Evolutionary conservation across 2,329 filamentous ascomycete genomes (phyloP), one percentile per base, ranked within the genome.

Genomic region (Botrytis fragariae): DNA sequence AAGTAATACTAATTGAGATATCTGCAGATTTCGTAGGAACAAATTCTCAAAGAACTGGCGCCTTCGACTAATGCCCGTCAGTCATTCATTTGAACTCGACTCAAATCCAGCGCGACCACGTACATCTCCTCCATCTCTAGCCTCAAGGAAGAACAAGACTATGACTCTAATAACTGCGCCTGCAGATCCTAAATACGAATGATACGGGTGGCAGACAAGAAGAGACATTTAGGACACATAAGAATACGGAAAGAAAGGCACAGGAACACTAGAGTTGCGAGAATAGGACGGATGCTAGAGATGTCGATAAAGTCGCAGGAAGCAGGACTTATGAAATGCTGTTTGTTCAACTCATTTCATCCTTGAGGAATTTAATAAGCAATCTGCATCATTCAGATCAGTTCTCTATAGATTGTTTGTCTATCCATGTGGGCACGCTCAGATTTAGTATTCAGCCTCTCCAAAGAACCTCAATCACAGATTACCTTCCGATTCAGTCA

Each of bases 301-400:
- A 54, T 14, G 0, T n/a, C 1, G 12, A n/a, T n/a, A 7, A 16
- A 0, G 1, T 1, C 1, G 48, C 25, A 7, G 12, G 12, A 54
- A 2, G 7, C 0, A 54, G 0, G 0, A 16, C 25, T n/a, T 5
- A 16, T 6, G 1, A 1, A 54, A 16, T n/a, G 5, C 12, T 14
- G 0, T n/a, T 14, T n/a, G 1, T 25, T 25, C 9, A 14, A 3
- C 4, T 0, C 0, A 14, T 16, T n/a, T 12, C 2, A 14, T n/a
- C 10, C 12, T n/a, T 7, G 1, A n/a, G 4, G 8, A 51, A n/a
- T 1, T 3, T 8, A 51, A 2, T 0, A 6, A n/a, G 25, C 0
- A 7, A n/a, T 54, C 1, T n/a, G 3, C 0, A 54, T n/a, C 0
- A n/a, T 5, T 54, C 10, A 7, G 1, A n/a, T 5, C 9, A 7